Evolutionary conservation across 1,284 basidiomycete genomes (phyloP), one percentile per base, ranked within the genome.

Genomic region (Ustilago sp.): DNA sequence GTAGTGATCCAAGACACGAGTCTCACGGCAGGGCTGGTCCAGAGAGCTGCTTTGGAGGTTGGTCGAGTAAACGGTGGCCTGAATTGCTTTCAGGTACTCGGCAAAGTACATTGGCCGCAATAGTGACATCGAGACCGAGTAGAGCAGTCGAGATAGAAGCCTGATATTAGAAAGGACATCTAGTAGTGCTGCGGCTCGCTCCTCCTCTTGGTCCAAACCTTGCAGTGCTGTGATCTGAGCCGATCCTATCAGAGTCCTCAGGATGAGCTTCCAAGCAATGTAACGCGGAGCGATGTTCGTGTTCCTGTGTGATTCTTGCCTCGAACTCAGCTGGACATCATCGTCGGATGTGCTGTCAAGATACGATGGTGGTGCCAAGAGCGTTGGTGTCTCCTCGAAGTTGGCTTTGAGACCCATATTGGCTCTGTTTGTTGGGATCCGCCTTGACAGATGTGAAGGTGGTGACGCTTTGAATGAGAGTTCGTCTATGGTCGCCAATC

Each of bases 1-100:
- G 63, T 69, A 77, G 55, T 74, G 74, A 39, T 77, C 74, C 4
- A 77, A 61, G 12, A 73, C 74, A 31, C 74, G 70, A 4, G 57
- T 66, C 28, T 77, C 74, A 0, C 74, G 63, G 23, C 62, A 57
- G 1, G 70, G 63, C 4, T 17, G 64, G 23, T 71, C 64, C 31
- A 71, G 61, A 1, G 43, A 17, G 35, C 35, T 47, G 4, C 11
- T 19, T 13, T 2, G 41, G 35, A 72, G 60, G 32, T 65, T 67
- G 60, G 66, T 70, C 23, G 70, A 69, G 38, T 69, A 73, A 38
- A 73, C 58, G 4, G 70, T 73, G 3, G 66, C 45, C 3, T 53
- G 56, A 31, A 77, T 60, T 17, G 60, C 56, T 38, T 64, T 19
- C n/a, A 63, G 47, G 47, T 77, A 77, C 17, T 65, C 55, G 13